phyloP scores from a whole-genome alignment of 2,329 filamentous ascomycete species.

The Dryadomyces quercivorus region DNA sequence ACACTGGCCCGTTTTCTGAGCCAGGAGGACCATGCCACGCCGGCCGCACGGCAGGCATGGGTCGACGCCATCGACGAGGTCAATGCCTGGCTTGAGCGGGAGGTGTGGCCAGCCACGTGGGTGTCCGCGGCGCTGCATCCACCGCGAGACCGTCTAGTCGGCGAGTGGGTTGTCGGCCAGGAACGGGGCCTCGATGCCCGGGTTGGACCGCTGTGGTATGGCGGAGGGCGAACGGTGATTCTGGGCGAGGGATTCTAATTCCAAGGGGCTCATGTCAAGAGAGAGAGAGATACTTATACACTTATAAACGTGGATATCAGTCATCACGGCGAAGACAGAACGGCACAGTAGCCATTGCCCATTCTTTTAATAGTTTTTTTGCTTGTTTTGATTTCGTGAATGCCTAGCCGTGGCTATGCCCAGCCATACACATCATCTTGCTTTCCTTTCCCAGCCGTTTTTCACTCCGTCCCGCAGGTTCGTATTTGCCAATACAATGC shows the following conservation, averaged over 20 bases:
- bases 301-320: background rate
- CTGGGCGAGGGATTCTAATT: constrained; percentile 47
- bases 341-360: background rate
- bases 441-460: background rate
- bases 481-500: constrained; percentile 1
- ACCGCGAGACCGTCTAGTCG: constrained; percentile 29
- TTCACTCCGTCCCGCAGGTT: background rate
- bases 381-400: constrained; percentile 4
- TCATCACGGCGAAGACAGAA: background rate
- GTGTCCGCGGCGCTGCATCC: constrained; percentile 3
- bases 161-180: constrained; percentile 81
- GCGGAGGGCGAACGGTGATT: constrained; percentile 60
- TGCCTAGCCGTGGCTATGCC: background rate
- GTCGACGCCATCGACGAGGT: constrained; percentile 60
- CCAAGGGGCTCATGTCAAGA: constrained; percentile 1
- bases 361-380: constrained; percentile 7
- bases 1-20: constrained; percentile 74
- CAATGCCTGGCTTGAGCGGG: constrained; percentile 59
- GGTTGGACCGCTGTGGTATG: constrained; percentile 76
- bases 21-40: constrained; percentile 48
- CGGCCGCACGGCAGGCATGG: constrained; percentile 49
- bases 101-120: constrained; percentile 51
- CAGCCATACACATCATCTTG: background rate
- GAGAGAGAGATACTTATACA: background rate
- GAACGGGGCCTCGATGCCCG: constrained; percentile 69